phyloP scores from a whole-genome alignment of 2,329 filamentous ascomycete species.

The Pseudopyrenochaeta lycopersici region DNA sequence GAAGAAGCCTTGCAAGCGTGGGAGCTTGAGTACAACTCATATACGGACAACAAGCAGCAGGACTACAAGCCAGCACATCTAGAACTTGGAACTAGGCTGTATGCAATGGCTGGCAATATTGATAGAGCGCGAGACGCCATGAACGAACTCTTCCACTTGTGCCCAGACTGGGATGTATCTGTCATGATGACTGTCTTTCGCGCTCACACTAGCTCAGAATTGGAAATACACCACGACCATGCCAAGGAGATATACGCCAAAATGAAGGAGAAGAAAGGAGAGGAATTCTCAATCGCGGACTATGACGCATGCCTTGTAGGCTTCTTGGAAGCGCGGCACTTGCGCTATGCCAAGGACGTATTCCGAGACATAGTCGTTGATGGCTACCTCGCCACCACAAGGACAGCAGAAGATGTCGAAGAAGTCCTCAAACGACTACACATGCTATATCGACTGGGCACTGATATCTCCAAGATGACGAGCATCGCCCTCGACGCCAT shows the following conservation, averaged over 20 bases:
- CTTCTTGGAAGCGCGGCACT: constrained; percentile 72
- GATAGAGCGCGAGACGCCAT: constrained; percentile 67
- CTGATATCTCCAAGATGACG: constrained; percentile 38
- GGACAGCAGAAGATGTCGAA: constrained; percentile 34
- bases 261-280: constrained; percentile 68
- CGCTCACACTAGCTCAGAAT: constrained; percentile 66
- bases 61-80: constrained; percentile 53
- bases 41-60: constrained; percentile 24
- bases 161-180: constrained; percentile 60
- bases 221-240: constrained; percentile 53
- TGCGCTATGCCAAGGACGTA: constrained; percentile 74
- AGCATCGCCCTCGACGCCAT: constrained; percentile 52
- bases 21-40: constrained; percentile 31
- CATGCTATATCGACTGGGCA: constrained; percentile 38
- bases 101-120: constrained; percentile 66
- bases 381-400: constrained; percentile 53
- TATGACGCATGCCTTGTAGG: constrained; percentile 78
- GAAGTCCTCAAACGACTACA: constrained; percentile 36
- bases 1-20: constrained; percentile 43
- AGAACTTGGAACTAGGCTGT: constrained; percentile 73
- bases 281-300: constrained; percentile 72
- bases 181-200: constrained; percentile 75
- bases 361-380: constrained; percentile 89
- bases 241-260: constrained; percentile 61
- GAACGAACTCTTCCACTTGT: constrained; percentile 60